Conservation (phyloP, 2,329 filamentous ascomycete species). For the Aspergillus sp. region DNA sequence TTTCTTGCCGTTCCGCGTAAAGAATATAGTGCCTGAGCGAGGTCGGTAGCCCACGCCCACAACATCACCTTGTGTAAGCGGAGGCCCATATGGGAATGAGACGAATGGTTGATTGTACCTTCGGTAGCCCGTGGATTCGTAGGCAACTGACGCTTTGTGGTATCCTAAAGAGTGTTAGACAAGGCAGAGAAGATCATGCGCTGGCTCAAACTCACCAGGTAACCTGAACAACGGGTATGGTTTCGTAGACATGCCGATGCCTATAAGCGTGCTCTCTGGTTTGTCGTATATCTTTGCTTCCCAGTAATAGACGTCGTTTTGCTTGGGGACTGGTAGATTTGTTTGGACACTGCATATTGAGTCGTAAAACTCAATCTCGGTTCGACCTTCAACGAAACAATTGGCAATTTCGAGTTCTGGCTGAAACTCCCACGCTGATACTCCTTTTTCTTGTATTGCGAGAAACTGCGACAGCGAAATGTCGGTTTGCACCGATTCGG, state of each 20-base stretch:
- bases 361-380: slow-evolving; percentile 98
- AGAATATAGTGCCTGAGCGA: slow-evolving; percentile 93
- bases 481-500: slow-evolving; percentile 93
- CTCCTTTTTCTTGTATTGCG: slow-evolving; percentile 97
- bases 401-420: slow-evolving; percentile 99
- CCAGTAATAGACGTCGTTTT: slow-evolving; percentile 99
- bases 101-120: slow-evolving; percentile 92
- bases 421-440: slow-evolving; percentile 99
- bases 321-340: slow-evolving; percentile 95
- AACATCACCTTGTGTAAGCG: slow-evolving; percentile 90
- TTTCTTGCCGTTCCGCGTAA: slow-evolving; percentile 97
- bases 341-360: slow-evolving; percentile 96
- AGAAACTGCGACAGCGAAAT: slow-evolving; percentile 97
- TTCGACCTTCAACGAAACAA: slow-evolving; percentile 94
- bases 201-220: slow-evolving; percentile 68
- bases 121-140: slow-evolving; percentile 83
- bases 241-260: slow-evolving; percentile 94
- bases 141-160: slow-evolving; percentile 91
- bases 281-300: slow-evolving; percentile 99
- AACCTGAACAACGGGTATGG: slow-evolving; percentile 94
- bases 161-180: slow-evolving; percentile 63
- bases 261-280: slow-evolving; percentile 82
- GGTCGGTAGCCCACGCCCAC: slow-evolving; percentile 94
- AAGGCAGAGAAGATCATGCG: not conserved
- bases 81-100: slow-evolving; percentile 77